A percentile compares a stretch with the other conserved stretches of the same genome.
Evolutionary conservation across 1,139 yeast species (phyloP).

Genomic region (Hemisphaericaspora xylofermentans): DNA sequence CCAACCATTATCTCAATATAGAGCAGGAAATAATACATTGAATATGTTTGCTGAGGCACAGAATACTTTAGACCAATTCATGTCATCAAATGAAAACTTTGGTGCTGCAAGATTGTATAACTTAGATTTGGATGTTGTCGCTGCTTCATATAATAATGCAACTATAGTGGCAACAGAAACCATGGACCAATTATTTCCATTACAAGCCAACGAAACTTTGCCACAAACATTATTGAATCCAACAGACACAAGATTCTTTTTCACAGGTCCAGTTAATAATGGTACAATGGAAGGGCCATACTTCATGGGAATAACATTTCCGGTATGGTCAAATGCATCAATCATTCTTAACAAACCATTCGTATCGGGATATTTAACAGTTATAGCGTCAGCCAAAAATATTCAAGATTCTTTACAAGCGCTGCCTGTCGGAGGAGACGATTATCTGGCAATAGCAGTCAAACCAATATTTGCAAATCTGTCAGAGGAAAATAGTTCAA

Average conservation of each 20-base stretch:
- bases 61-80: slow-evolving; percentile 52
- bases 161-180: slow-evolving; percentile 30
- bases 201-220: slow-evolving; percentile 43
- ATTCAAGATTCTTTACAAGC: slow-evolving; percentile 52
- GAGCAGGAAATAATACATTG: slow-evolving; percentile 67
- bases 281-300: slow-evolving; percentile 29
- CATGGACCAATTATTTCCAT: slow-evolving; percentile 50
- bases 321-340: slow-evolving; percentile 72
- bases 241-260: slow-evolving; percentile 33
- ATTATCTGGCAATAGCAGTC: slow-evolving; percentile 35
- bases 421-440: slow-evolving; percentile 33
- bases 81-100: slow-evolving; percentile 61
- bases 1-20: slow-evolving; percentile 55
- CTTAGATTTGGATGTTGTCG: slow-evolving; percentile 41
- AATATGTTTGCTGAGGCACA: slow-evolving; percentile 44
- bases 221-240: slow-evolving; percentile 31
- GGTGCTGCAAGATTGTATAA: slow-evolving; percentile 72
- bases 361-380: slow-evolving; percentile 70
- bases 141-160: slow-evolving; percentile 31
- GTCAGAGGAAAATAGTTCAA: slow-evolving; percentile 13
- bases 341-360: slow-evolving; percentile 58
- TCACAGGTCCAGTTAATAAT: slow-evolving; percentile 61
- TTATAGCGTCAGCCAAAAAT: slow-evolving; percentile 58
- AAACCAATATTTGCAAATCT: slow-evolving; percentile 27
- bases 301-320: slow-evolving; percentile 62